Evolutionary conservation across 1,284 basidiomycete genomes (phyloP).

Genomic region (Boletus sp.): DNA sequence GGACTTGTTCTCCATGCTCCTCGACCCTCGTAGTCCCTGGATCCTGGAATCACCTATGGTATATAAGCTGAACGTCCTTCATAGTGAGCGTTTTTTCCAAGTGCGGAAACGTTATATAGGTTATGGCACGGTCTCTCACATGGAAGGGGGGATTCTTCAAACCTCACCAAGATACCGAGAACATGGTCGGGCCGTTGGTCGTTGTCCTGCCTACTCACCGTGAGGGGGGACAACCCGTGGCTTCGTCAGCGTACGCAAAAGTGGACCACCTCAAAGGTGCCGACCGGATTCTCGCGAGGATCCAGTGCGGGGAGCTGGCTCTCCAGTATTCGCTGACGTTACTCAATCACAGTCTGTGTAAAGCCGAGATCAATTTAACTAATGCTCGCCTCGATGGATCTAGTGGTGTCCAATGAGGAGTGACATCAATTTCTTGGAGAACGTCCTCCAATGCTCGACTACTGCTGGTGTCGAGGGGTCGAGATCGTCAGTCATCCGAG

Average conservation of each 20-base stretch:
- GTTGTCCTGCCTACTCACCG: constrained; percentile 38
- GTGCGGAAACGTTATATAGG: too few relatives aligned
- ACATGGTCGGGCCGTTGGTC: constrained; percentile 40
- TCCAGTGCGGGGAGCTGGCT: background rate
- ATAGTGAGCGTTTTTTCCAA: constrained; percentile 24
- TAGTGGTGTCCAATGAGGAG: too few relatives aligned
- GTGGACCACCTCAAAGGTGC: constrained; percentile 5
- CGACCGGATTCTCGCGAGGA: constrained; percentile 39
- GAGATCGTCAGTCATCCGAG: background rate
- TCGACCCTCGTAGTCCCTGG: background rate
- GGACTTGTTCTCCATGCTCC: background rate
- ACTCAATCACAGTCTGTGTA: background rate
- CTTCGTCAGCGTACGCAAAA: constrained; percentile 23
- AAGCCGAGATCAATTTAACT: background rate
- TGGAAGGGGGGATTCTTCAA: constrained; percentile 11
- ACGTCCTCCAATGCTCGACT: too few relatives aligned
- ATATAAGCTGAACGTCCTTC: constrained; percentile 36
- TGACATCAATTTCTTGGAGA: background rate
- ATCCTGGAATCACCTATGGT: constrained; percentile 13
- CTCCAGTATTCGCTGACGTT: background rate
- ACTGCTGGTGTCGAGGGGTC: constrained; percentile 11
- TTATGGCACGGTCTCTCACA: too few relatives aligned
- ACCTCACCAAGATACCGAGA: constrained; percentile 30
- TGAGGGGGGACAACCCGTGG: too few relatives aligned
- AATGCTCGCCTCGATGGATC: background rate